Base-by-base conservation (phyloP, 805 yeast genomes). In the Barnettozyma botsteinii region DNA sequence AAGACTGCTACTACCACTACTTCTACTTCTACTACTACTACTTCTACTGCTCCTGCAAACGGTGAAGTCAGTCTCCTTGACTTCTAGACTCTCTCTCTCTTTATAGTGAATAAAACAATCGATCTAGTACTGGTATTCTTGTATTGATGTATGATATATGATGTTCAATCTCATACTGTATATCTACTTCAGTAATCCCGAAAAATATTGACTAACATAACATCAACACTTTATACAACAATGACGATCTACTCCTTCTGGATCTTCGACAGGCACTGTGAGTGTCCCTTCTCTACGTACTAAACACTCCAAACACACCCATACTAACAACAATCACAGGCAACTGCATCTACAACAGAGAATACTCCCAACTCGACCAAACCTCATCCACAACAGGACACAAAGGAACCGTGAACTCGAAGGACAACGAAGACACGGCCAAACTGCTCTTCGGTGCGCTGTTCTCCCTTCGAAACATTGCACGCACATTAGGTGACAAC, bases 251-350 rank as follows among this genome's bases (percentile, higher is more conserved):
- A 81, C 64, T 85, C 96, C 10, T 83, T 89, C 56, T 85, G 88
- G 85, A 76, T 91, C 40, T 91, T 83, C 57, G 97, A 91, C 59
- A 74, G 93, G 57, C 97, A 91, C 63, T 85, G 97, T 62, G 66
- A 37, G 74, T 59, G 20, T 18, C 3, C 12, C n/a, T 11, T 15
- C n/a, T 2, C 11, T 15, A 17, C 15, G 11, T 12, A 11, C 5
- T 12, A n/a, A n/a, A n/a, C 14, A 13, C 12, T 12, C 23, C 18
- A 18, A 15, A n/a, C n/a, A n/a, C n/a, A n/a, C n/a, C n/a, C 12
- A 11, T 11, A 11, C 37, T 31, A 26, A 35, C 41, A 35, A 11
- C 31, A 14, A 13, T 11, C 4, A 4, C 35, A 70, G 75, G 73
- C 51, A 80, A 83, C 47, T 89, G 98, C 60, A 78, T 91, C 15